A percentile compares a stretch with the other conserved stretches of the same genome.
These are phyloP conservation scores for Leccinum boreale DNA, from an alignment of 768 basidiomycete species.

Conservation along the genomic window DNA sequence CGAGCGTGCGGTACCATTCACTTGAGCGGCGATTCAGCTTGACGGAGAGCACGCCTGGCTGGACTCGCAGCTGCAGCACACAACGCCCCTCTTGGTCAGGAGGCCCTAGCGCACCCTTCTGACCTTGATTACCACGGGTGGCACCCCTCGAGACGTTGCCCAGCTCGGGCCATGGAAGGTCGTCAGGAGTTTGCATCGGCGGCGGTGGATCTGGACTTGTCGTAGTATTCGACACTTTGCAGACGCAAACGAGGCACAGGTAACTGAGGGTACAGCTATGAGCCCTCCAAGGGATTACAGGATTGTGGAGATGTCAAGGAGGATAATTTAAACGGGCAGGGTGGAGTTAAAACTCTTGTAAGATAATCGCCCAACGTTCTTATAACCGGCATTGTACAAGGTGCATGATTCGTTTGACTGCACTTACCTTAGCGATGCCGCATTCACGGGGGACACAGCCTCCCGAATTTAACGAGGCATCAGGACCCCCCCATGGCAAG, in stretches of 20 bases:
- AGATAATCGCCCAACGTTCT: constrained; percentile 34
- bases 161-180: constrained; percentile 83
- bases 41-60: constrained; percentile 78
- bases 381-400: constrained; percentile 34
- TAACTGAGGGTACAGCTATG: constrained; percentile 14
- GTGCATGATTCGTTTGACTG: constrained; percentile 20
- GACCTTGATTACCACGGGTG: constrained; percentile 81
- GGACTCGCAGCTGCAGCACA: constrained; percentile 75
- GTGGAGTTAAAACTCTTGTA: constrained; percentile 37
- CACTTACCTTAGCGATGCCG: constrained; percentile 35
- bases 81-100: constrained; percentile 75
- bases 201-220: constrained; percentile 3
- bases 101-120: constrained; percentile 73
- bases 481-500: constrained; percentile 25
- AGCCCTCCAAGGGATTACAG: constrained; percentile 9
- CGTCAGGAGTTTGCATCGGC: constrained; percentile 52
- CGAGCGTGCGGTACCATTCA: constrained; percentile 80
- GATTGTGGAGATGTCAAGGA: constrained; percentile 18
- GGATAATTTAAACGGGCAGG: constrained; percentile 25
- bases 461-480: constrained; percentile 28
- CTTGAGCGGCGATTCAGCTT: constrained; percentile 70
- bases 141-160: constrained; percentile 84
- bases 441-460: constrained; percentile 33
- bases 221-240: constrained; percentile 4
- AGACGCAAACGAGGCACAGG: constrained; percentile 4